Base-by-base conservation (phyloP, 2,329 filamentous ascomycete genomes). In the Calonectria crousiana region DNA sequence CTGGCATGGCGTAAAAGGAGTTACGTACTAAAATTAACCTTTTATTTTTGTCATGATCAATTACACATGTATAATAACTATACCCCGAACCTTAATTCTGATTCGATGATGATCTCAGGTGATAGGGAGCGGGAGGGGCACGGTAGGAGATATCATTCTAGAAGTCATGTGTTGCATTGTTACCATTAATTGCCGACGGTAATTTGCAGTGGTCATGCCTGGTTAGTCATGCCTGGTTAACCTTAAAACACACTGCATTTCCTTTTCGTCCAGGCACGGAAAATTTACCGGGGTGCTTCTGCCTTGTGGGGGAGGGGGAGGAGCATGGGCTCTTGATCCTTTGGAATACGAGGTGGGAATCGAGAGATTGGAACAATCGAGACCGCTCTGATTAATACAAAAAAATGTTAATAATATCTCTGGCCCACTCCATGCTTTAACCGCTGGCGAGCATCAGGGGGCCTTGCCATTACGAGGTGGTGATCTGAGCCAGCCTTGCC, bases 1-100 rank as follows among this genome's bases (percentile, higher is more conserved):
- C n/a, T 70, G 67, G 67, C 67, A 70, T 51, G 67, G 67, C 36
- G 67, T 44, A 14, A 60, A 38, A 44, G 58, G 58, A 9, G 52
- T 56, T 13, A 41, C 51, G n/a, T 69, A 49, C 69, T 66, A 56
- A 34, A 47, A 47, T 47, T 47, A n/a, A 3, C 44, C 6, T 47
- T 47, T 47, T 47, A 10, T 18, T 32, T 47, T 16, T 23, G 26
- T n/a, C 49, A 38, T 32, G 64, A 64, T 44, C 16, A 41, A 41
- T 30, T 44, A 34, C 20, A 38, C 14, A 44, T 51, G 41, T 51
- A 71, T 28, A 14, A 44, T 65, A 65, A 47, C 20, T 65, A 65
- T 65, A 47, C 60, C 60, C 60, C 14, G 23, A 32, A 49, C 16
- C 23, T 49, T 49, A 47, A 47, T 49, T 10, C 13, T 41, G 30